Evolutionary conservation across 108 stramenopile genomes (phyloP).

Genomic region (Fragilaria crotonensis): DNA sequence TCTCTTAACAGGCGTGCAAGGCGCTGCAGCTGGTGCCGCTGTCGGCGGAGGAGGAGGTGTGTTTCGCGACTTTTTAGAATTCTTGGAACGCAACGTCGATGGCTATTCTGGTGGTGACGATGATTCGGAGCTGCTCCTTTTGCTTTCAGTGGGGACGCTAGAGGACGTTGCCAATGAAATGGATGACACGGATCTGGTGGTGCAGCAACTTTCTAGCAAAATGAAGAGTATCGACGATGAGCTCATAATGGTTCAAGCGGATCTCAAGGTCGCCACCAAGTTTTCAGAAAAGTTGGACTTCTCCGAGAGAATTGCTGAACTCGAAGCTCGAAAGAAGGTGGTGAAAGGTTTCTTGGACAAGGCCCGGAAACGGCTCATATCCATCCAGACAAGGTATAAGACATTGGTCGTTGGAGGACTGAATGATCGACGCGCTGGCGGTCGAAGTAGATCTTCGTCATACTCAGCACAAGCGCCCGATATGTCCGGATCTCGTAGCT

Average conservation of each 20-base stretch:
- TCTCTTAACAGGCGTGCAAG: conserved; percentile 46
- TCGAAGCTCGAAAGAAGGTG: conserved; percentile 64
- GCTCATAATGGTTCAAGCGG: conserved; percentile 36
- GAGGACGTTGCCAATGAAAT: conserved; percentile 72
- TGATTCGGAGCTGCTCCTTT: conserved; percentile 39
- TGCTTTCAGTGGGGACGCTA: conserved; percentile 48
- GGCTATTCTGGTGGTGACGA: conserved; percentile 42
- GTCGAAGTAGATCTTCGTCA: background rate
- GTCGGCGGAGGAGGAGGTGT: conserved; percentile 35
- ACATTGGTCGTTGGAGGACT: conserved; percentile 49
- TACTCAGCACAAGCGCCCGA: background rate
- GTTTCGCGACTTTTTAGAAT: conserved; percentile 68
- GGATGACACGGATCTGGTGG: conserved; percentile 70
- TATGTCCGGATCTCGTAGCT: too few relatives aligned
- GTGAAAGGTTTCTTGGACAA: conserved; percentile 59
- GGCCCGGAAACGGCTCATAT: conserved; percentile 54
- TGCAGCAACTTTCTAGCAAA: conserved; percentile 59
- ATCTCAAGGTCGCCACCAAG: conserved; percentile 30
- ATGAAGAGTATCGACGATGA: conserved; percentile 42
- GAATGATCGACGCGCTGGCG: conserved; percentile 10
- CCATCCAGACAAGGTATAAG: conserved; percentile 70
- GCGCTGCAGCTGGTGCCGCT: conserved; percentile 40
- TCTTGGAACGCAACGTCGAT: conserved; percentile 69
- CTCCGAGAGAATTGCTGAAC: conserved; percentile 55
- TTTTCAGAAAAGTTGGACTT: conserved; percentile 58